Evolutionary conservation across 805 yeast genomes (phyloP).

Genomic region (Saccharomycopsis synnaedendra): DNA sequence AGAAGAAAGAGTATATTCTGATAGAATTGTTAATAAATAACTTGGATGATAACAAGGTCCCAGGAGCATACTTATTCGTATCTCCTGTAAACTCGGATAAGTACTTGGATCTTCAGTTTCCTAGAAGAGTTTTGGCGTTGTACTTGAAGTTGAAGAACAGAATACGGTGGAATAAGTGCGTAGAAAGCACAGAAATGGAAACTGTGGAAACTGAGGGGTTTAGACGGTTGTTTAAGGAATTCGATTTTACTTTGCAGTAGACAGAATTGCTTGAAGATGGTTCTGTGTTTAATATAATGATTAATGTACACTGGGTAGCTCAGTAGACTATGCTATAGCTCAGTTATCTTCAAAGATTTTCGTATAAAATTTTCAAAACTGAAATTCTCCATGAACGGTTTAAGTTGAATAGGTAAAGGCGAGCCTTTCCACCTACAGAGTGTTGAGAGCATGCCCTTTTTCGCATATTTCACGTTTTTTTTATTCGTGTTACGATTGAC

Average conservation of each 20-base stretch:
- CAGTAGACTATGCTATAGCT: too few relatives aligned
- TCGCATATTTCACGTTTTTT: too few relatives aligned
- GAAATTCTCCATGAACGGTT: too few relatives aligned
- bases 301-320: too few relatives aligned
- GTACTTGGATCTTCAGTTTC: constrained; percentile 68
- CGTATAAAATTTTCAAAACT: too few relatives aligned
- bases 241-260: constrained; percentile 31
- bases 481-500: too few relatives aligned
- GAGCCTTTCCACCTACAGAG: too few relatives aligned
- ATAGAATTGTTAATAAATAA: constrained; percentile 15
- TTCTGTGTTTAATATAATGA: too few relatives aligned
- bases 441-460: too few relatives aligned
- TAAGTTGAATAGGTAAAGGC: too few relatives aligned
- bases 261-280: not conserved
- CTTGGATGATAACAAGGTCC: constrained; percentile 20
- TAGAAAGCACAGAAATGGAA: constrained; percentile 54
- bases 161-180: constrained; percentile 68
- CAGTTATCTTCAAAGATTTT: too few relatives aligned
- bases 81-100: constrained; percentile 22
- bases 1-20: constrained; percentile 25
- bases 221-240: constrained; percentile 40
- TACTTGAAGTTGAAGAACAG: constrained; percentile 44
- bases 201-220: constrained; percentile 50
- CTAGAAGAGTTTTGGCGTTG: constrained; percentile 66
- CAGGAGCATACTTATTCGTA: constrained; percentile 23